Percentiles rank a stretch among this genome's conserved stretches.
Conservation (phyloP, 306 rosid genomes). For the Prunus campanulata region DNA sequence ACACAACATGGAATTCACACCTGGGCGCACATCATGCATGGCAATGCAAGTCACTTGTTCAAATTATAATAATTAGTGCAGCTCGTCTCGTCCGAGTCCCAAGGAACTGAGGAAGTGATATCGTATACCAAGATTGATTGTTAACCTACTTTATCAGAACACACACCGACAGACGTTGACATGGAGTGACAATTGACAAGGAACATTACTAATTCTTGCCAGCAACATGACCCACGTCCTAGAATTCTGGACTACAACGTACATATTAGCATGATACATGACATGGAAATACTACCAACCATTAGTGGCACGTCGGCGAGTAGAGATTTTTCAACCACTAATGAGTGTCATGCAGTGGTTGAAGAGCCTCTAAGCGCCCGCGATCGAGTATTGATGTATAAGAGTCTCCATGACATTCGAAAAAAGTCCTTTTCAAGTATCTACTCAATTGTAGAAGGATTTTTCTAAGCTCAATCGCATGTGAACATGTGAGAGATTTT, state of each 20-base stretch:
- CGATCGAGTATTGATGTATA: fast-evolving
- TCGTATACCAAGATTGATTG: background rate
- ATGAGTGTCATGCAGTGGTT: too few relatives aligned
- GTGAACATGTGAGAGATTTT: too few relatives aligned
- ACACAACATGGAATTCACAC: too few relatives aligned
- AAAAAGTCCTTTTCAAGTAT: too few relatives aligned
- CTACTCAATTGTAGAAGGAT: too few relatives aligned
- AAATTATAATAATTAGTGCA: background rate
- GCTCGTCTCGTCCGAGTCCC: background rate
- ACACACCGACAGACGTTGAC: background rate
- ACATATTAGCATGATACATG: background rate
- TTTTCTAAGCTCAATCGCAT: too few relatives aligned
- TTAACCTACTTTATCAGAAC: background rate
- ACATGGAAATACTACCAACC: background rate
- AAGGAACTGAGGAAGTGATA: background rate
- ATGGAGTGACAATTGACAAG: background rate
- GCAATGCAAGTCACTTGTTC: background rate
- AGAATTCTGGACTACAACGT: background rate
- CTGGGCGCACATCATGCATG: too few relatives aligned
- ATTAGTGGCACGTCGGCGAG: too few relatives aligned
- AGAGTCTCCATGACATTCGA: too few relatives aligned
- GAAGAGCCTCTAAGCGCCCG: too few relatives aligned
- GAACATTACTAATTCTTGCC: background rate
- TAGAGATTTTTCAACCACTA: too few relatives aligned
- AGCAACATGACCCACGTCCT: background rate